Evolutionary conservation across 768 basidiomycete species (phyloP).

Genomic region (Tubosaeta sp.): DNA sequence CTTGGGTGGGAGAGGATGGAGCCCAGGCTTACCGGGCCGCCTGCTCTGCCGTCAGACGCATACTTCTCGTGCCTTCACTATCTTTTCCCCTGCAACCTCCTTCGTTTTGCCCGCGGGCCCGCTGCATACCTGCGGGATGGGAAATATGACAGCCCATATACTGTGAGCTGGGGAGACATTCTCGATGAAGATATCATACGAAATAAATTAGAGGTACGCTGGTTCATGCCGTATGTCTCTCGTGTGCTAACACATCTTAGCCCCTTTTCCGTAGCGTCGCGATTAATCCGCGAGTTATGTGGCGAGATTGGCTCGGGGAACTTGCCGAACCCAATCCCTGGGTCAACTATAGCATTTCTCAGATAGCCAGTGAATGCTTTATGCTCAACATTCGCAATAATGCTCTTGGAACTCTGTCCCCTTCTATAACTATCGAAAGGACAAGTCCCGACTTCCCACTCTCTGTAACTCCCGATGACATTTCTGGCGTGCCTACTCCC

Average conservation of each 20-base stretch:
- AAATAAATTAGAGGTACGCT: constrained; percentile 63
- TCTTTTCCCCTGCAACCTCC: constrained; percentile 84
- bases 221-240: not conserved
- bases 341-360: constrained; percentile 56
- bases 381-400: constrained; percentile 64
- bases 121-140: constrained; percentile 55
- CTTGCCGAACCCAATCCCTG: constrained; percentile 63
- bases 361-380: constrained; percentile 62
- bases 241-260: constrained; percentile 32
- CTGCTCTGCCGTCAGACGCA: constrained; percentile 55
- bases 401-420: constrained; percentile 41
- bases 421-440: not conserved
- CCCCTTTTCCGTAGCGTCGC: constrained; percentile 64
- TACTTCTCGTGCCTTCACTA: constrained; percentile 84
- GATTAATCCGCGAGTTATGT: constrained; percentile 70
- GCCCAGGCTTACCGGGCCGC: constrained; percentile 50
- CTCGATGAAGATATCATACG: constrained; percentile 68
- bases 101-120: constrained; percentile 74
- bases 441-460: constrained; percentile 6
- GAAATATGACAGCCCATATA: constrained; percentile 53
- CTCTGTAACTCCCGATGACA: constrained; percentile 19
- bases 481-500: constrained; percentile 24
- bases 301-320: constrained; percentile 61
- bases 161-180: constrained; percentile 65
- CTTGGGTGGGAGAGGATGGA: constrained; percentile 69